Percentiles rank a stretch among this genome's conserved stretches.
Conservation (phyloP, 805 yeast species). For the Nakazawaea populi region DNA sequence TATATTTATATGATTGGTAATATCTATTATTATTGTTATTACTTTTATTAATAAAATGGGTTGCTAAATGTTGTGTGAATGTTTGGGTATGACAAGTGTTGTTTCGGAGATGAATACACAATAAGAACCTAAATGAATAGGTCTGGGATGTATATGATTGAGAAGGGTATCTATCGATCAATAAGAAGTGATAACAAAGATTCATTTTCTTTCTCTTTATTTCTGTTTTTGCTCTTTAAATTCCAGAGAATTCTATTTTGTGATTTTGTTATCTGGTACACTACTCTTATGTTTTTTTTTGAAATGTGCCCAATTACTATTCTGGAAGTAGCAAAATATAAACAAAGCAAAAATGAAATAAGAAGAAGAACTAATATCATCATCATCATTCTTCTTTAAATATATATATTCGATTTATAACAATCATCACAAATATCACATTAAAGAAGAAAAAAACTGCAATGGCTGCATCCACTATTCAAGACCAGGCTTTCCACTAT, state of each 20-base stretch:
- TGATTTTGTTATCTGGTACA: background rate
- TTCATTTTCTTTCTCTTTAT: too few species aligned
- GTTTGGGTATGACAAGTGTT: too few species aligned
- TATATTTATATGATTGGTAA: too few species aligned
- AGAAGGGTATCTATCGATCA: background rate
- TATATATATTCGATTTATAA: too few species aligned
- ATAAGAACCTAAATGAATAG: background rate
- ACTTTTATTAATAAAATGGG: too few species aligned
- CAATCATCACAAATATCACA: too few species aligned
- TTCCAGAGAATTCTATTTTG: too few species aligned
- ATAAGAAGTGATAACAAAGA: background rate
- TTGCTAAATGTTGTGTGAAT: too few species aligned
- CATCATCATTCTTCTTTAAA: too few species aligned
- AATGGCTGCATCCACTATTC: background rate
- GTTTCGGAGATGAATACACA: background rate
- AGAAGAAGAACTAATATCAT: background rate
- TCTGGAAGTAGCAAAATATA: background rate
- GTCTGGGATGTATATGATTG: background rate
- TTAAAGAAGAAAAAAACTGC: too few species aligned
- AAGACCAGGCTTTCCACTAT: constrained; percentile 1
- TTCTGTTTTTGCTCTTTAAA: too few species aligned
- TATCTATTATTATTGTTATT: too few species aligned
- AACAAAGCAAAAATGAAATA: background rate
- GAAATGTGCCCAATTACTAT: background rate
- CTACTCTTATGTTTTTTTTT: background rate